Evolutionary conservation across 345 rosid genomes (phyloP).

Genomic region (Populus davidiana): DNA sequence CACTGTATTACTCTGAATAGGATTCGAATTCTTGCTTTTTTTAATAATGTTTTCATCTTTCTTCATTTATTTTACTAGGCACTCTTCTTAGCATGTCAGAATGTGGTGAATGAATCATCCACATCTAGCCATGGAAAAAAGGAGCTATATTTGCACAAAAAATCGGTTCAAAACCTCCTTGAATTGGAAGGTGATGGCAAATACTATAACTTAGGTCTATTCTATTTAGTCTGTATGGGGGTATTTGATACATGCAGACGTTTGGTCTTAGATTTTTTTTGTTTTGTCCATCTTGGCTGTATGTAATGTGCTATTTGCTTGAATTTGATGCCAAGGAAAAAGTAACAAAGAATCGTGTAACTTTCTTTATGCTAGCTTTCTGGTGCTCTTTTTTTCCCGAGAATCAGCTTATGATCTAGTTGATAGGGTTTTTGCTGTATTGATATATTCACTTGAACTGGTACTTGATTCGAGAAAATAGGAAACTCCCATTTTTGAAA

Average conservation of each 20-base stretch:
- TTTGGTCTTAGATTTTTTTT: neutral
- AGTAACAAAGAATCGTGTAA: too few species aligned
- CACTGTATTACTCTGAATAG: neutral
- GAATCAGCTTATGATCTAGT: too few species aligned
- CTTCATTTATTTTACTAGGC: slow-evolving; percentile 46
- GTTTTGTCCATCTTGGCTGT: neutral
- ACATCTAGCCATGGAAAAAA: slow-evolving; percentile 35
- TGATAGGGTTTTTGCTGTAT: neutral
- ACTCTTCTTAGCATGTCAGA: slow-evolving; percentile 75
- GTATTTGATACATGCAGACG: too few species aligned
- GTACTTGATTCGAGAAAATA: neutral
- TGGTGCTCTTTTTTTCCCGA: too few species aligned
- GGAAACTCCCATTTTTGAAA: too few species aligned
- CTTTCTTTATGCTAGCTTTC: too few species aligned
- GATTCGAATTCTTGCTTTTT: neutral
- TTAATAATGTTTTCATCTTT: neutral
- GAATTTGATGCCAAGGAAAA: neutral
- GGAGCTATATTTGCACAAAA: slow-evolving; percentile 48
- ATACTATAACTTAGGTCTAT: neutral
- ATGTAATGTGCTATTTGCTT: neutral
- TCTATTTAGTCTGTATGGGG: neutral
- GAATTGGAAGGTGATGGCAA: slow-evolving; percentile 63
- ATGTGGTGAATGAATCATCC: slow-evolving; percentile 45
- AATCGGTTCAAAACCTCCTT: slow-evolving; percentile 46
- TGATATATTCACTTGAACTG: neutral